Base-by-base conservation (phyloP, 306 rosid species). In the Casuarina glauca region DNA sequence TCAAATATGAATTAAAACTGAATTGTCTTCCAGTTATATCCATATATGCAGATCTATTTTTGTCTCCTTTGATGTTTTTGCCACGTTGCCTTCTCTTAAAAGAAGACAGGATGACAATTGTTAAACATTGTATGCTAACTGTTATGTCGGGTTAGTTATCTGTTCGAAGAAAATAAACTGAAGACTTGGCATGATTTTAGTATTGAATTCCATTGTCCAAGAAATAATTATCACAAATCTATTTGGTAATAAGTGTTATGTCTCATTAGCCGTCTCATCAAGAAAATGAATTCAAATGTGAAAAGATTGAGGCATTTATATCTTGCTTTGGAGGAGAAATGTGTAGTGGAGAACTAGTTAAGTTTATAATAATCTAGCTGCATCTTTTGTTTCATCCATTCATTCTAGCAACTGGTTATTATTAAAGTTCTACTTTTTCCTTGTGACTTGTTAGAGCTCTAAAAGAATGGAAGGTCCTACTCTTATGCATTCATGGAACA, bases 401-500 rank as follows among this genome's bases (percentile, higher is more conserved):
- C 32, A 20, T 57, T 20, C 63, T 57, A 57, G 63, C 63, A 57
- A 57, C 63, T 57, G 32, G 38, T 36, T 57, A 62, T 13, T 36
- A 16, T 62, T 36, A 38, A 44, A 35, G 69, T 62, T 62, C 20
- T 36, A 11, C 69, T 6, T 41, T 15, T 64, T 41, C 48, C 48
- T 64, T 9, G 49, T 5, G 2, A 9, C 46, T 38, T 39, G 3
- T 64, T 15, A 16, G 70, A 38, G 70, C 9, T 15, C 32, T 46
- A 12, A 20, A 9, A 69, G 39, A 19, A 69, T 17, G 10, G 19
- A 69, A 46, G 11, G 10, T 44, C 46, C 48, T 43, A 42, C 7
- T 75, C 32, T 69, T 69, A 7, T 76, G 70, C 41, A 19, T 73
- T 69, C 19, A 63, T 43, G 8, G 61, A 57, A 53, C 38, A 41